Percentiles rank a stretch among this genome's conserved stretches.
These are phyloP conservation scores for Podaxis sp. DNA, from an alignment of 768 basidiomycete genomes.

Conservation along the genomic window DNA sequence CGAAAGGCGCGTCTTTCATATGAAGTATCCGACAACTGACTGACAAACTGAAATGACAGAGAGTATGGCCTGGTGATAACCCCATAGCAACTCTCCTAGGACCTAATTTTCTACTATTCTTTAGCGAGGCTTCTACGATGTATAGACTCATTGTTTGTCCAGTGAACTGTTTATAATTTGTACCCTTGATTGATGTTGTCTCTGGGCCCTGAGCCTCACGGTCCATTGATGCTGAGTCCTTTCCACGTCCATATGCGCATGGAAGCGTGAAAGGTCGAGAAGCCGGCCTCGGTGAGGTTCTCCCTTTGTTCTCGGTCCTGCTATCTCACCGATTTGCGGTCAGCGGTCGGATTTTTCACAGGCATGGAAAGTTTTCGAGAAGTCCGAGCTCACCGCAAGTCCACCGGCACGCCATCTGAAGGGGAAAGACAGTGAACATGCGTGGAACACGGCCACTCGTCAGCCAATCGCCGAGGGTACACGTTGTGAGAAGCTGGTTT, in stretches of 20 bases:
- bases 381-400: not conserved
- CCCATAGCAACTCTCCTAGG: not conserved
- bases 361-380: not conserved
- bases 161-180: not conserved
- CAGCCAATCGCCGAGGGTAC: not conserved
- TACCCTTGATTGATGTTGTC: not conserved
- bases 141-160: not conserved
- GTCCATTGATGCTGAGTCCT: not conserved
- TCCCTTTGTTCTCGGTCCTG: not conserved
- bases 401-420: not conserved
- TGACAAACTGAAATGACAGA: not conserved
- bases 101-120: not conserved
- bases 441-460: too few species aligned
- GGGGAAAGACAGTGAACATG: too few species aligned
- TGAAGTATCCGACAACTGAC: not conserved
- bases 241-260: not conserved
- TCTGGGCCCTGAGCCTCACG: not conserved
- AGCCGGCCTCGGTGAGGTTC: not conserved
- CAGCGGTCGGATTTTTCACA: not conserved
- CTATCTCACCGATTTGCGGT: not conserved
- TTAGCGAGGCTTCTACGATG: not conserved
- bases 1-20: conserved; percentile 31
- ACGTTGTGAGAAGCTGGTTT: not conserved
- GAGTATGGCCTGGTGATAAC: conserved; percentile 11
- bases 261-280: not conserved